Base-by-base conservation (phyloP, 495 filamentous ascomycete species). In the Penicillium goetzii region DNA sequence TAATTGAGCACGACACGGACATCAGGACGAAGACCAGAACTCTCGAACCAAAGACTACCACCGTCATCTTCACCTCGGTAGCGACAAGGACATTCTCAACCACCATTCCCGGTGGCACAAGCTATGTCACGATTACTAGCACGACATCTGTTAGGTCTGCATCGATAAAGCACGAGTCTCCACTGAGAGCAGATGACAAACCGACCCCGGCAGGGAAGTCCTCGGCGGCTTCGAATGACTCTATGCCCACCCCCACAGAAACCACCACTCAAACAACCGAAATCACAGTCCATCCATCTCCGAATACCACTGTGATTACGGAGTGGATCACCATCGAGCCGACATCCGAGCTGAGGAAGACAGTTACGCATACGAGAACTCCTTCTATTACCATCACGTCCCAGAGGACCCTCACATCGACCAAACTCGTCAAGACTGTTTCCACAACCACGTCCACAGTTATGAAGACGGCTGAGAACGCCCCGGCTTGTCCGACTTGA, bases 381-480 rank as follows among this genome's bases (percentile, higher is more conserved):
- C 51, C 62, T 0, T 36, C 57, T 11, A 40, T 56, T 3, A 64
- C 62, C 0, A 26, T 60, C 21, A 64, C 62, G 4, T 55, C 38
- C 15, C 38, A 28, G n/a, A 17, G 15, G 0, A 64, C 57, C 3
- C 50, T 41, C 5, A 56, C 58, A 2, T 55, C 52, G 30, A 64
- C 51, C 10, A 21, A 50, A 19, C 19, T 49, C 3, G 36, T 54
- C 9, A 63, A 59, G 21, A 59, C 57, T 9, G 43, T 50, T 17
- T 40, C 62, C 10, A 60, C 45, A 3, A 54, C 32, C 8, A 56
- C 33, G 28, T 36, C 58, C 32, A 56, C 57, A 14, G 9, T 60
- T 8, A 65, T 57, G n/a, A 15, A 49, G 33, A 56, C 43, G 10
- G n/a, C 41, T 5, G 19, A 33, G 11, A 41, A 54, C 25, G 62